Evolutionary conservation across 192 early-diverging fungal genomes (phyloP), one percentile per base, ranked within the genome.

Genomic region (Backusella parvicylindrica): DNA sequence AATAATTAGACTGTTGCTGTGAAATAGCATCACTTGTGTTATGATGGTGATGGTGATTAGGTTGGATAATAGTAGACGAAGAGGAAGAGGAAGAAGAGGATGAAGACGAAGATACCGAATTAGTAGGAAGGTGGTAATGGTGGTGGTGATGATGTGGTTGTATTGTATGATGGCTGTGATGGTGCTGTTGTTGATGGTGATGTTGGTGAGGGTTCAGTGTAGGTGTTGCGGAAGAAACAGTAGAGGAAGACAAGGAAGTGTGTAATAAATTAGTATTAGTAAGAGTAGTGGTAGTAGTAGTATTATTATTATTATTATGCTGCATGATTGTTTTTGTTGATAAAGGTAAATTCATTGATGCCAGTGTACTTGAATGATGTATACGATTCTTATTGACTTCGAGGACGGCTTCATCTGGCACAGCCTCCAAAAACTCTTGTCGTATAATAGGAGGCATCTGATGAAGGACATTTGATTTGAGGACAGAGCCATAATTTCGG

Each of bases 401-500:
- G 2, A 87, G 67, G 3, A 81, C 76, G 1, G 84, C 86, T 18
- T 83, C 84, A n/a, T 85, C 78, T 2, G 86, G 86, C 1, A 87
- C 76, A 15, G 79, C 76, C 6, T 85, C 82, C 26, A 87, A 74
- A 68, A 87, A 87, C 30, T 84, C 86, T 15, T 80, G 75, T 16
- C 71, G 49, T 8, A 78, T 76, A 6, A 75, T 56, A 0, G 50
- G 69, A 33, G 79, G 77, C 88, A 91, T 79, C 15, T 82, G 64
- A 28, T 77, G 26, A 56, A 88, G 79, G 11, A 84, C 80, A 15
- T 82, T 73, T 18, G 81, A 83, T 65, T 85, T 87, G 60, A 86
- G 75, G 1, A 91, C 82, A 7, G 79, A 78, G 0, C 89, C 89
- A 64, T 81, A 88, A 21, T 88, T 71, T 16, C 72, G 73, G 74